Percentiles rank a stretch among this genome's conserved stretches.
Evolutionary conservation across 2,329 filamentous ascomycete genomes (phyloP).

Genomic region (Curvularia lunata): DNA sequence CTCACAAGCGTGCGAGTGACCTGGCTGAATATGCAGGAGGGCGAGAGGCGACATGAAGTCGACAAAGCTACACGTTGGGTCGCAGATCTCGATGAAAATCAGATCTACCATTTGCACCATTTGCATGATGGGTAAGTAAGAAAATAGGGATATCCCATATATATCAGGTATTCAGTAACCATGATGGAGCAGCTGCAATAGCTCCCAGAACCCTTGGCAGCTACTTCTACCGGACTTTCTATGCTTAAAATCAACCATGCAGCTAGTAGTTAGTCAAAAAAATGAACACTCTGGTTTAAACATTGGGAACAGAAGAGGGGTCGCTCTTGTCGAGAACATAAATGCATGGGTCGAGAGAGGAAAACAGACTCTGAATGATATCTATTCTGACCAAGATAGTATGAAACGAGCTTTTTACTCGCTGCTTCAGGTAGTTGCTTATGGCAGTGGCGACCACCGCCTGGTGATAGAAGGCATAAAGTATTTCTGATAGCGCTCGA

Average conservation of each 20-base stretch:
- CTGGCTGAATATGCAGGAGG: constrained; percentile 16
- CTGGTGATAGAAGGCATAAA: constrained; percentile 28
- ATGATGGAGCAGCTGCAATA: too few relatives aligned
- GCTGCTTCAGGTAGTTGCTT: neutral
- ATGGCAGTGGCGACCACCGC: constrained; percentile 2
- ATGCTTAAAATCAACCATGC: too few relatives aligned
- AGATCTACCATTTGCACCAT: too few relatives aligned
- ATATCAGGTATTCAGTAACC: too few relatives aligned
- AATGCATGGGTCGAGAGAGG: neutral
- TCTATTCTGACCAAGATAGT: neutral
- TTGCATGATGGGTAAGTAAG: too few relatives aligned
- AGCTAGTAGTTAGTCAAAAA: too few relatives aligned
- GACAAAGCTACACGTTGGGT: constrained; percentile 26
- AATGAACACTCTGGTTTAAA: too few relatives aligned
- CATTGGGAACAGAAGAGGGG: neutral
- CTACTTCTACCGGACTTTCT: too few relatives aligned
- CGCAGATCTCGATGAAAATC: neutral
- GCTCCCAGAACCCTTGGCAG: too few relatives aligned
- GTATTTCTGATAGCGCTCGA: constrained; percentile 32
- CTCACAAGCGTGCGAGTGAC: constrained; percentile 24
- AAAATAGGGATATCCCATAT: too few relatives aligned
- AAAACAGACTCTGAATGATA: neutral
- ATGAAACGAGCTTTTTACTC: neutral
- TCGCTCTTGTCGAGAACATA: neutral
- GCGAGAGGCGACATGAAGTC: constrained; percentile 21